These are phyloP conservation scores for Pilobolus umbonatus DNA, from an alignment of 192 early-diverging fungal species.

Conservation along the genomic window DNA sequence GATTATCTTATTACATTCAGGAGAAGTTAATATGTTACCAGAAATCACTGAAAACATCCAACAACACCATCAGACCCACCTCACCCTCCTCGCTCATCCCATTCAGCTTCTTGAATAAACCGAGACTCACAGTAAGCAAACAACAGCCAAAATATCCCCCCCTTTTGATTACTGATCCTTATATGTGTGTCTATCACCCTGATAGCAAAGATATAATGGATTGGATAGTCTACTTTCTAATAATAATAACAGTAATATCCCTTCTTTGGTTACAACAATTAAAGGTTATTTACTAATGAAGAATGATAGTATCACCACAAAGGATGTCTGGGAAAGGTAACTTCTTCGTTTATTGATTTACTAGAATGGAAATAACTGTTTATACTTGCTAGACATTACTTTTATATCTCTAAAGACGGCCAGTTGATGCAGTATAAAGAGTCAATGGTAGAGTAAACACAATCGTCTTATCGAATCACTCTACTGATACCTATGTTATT, in stretches of 20 bases:
- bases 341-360: neutral
- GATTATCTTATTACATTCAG: conserved; percentile 21
- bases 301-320: conserved; percentile 10
- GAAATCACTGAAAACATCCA: neutral
- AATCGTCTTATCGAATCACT: too few species aligned
- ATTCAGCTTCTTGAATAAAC: conserved; percentile 21
- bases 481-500: too few species aligned
- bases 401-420: conserved; percentile 14
- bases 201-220: conserved; percentile 20
- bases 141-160: neutral
- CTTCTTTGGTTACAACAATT: neutral
- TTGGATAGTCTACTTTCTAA: conserved; percentile 8
- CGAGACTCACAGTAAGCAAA: conserved; percentile 14
- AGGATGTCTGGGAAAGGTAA: conserved; percentile 12
- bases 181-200: neutral
- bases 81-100: conserved; percentile 18
- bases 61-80: conserved; percentile 7
- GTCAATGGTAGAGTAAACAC: neutral
- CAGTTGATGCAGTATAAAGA: conserved; percentile 10
- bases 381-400: conserved; percentile 7
- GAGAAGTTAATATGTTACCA: conserved; percentile 13
- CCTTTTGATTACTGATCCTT: neutral
- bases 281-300: conserved; percentile 19
- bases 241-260: too few species aligned
- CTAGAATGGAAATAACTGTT: neutral